Base-by-base conservation (phyloP, 208 protist genomes). In the Trypanosoma lewisi region DNA sequence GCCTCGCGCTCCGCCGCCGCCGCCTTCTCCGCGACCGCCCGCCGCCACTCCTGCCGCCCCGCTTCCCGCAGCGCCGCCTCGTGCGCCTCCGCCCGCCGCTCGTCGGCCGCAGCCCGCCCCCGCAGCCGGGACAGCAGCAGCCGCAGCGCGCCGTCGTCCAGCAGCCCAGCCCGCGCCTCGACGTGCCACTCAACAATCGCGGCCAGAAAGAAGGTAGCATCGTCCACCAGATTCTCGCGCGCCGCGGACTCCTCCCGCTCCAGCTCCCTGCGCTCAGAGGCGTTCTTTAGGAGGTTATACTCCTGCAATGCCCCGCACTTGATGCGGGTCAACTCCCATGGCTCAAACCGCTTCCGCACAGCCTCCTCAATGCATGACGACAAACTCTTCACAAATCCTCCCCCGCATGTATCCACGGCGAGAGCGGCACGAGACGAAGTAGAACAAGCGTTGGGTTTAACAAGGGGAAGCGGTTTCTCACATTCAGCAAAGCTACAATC, bases 21-120 rank as follows among this genome's bases (percentile, higher is more conserved):
- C n/a, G 30, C 21, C 48, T 54, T 49, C 44, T 58, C 58, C 34
- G 48, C 70, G 4, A 71, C 62, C 48, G 81, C 76, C 23, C 44
- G 57, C 49, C 67, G 48, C 86, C 86, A 93, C 42, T 72, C 87
- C n/a, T 30, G 49, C 8, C 87, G 77, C 12, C 86, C 86, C 50
- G 79, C 80, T 45, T 74, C 76, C 16, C 67, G 59, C 12, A 70
- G 47, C 37, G 30, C 64, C 61, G 63, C 73, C 65, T 67, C 47
- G 30, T 62, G n/a, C 51, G 50, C 19, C 12, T 75, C 42, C 11
- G 12, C 16, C 11, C 36, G 55, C 49, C 31, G 59, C 50, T 73
- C 58, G 12, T 67, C 63, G 1, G n/a, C 16, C 1, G 45, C 55
- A 5, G 34, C 31, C 9, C 63, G 53, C 23, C 48, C 50, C 34